Base-by-base conservation (phyloP, 768 basidiomycete genomes). In the Paxillus involutus region DNA sequence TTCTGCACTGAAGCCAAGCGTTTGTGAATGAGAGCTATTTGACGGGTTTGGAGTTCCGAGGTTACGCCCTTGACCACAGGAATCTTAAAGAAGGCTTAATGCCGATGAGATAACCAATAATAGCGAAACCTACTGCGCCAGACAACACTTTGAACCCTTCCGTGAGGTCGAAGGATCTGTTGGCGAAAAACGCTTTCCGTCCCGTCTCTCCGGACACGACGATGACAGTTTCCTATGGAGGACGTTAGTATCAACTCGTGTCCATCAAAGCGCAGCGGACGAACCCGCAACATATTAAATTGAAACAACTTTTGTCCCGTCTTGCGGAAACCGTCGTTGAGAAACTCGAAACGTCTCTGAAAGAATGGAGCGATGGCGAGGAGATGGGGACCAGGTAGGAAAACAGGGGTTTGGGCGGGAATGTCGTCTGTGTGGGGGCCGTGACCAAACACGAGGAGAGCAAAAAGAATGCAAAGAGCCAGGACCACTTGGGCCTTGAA, bases 81-180 rank as follows among this genome's bases (percentile, higher is more conserved):
- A 57, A 91, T 85, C 88, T 90, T 58, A 33, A 50, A 53, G 43
- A 50, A 29, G 52, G 50, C 50, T 57, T 60, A 59, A 45, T 55
- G 56, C 63, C 45, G 29, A 53, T 45, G 52, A 63, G 55, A 49
- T 52, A 48, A 53, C 55, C 37, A 49, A 8, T 26, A 30, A 48
- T 49, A 24, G 17, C 29, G 19, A 33, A 17, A 81, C 86, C 59
- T 67, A 90, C 89, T 51, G 86, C 88, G 47, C 88, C 89, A 47
- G 86, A 88, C 56, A 91, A 78, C 63, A 88, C 80, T 63, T 84
- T 87, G 76, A 89, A 91, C 6, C 88, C 89, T 73, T 89, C 87
- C 40, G 83, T 85, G 47, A 91, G 79, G 69, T 90, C 87, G 57
- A 91, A 80, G 19, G 80, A 80, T 69, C 82, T 84, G 52, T 85